Base-by-base conservation (phyloP, 768 basidiomycete genomes). In the Lyophyllum atratum region DNA sequence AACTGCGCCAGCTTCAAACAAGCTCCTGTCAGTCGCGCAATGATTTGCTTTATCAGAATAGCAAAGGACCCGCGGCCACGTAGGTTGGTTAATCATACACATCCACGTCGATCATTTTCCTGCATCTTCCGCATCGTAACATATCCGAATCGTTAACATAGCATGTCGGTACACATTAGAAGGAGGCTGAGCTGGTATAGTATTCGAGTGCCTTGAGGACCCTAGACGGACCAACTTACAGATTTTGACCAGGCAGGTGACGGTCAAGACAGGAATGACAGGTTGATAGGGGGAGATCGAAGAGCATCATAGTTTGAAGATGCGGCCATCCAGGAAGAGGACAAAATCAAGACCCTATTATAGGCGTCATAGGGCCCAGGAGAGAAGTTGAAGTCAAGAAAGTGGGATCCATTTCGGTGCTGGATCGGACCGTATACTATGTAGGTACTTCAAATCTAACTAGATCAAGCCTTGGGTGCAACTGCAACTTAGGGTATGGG, bases 141-240 rank as follows among this genome's bases (percentile, higher is more conserved):
- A 74, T 77, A 83, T 74, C 76, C 25, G 73, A 74, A 21, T 84
- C 85, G 61, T 75, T 77, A 19, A 85, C 77, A 60, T 83, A 83
- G 69, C 85, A 86, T 8, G 83, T 82, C 84, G n/a, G n/a, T 85
- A 86, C n/a, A 74, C 66, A 24, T 66, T 59, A 12, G 79, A 78
- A 33, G 69, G 75, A 34, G 68, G 67, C 56, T 59, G 54, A 40
- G 21, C 52, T 10, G 69, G 66, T 7, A 69, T 68, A 81, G 61
- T 61, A 85, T 65, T 25, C 83, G 79, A 9, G 80, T 79, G 3
- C 74, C 76, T 10, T 37, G 49, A 7, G 80, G 78, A 14, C 83
- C 85, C 85, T 85, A 87, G 24, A 72, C 70, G 1, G 72, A 59
- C 85, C 85, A 87, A 31, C 65, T 56, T 57, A 79, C 56, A n/a